Evolutionary conservation across 2,329 filamentous ascomycete genomes (phyloP).

Genomic region (Fusarium sp.): DNA sequence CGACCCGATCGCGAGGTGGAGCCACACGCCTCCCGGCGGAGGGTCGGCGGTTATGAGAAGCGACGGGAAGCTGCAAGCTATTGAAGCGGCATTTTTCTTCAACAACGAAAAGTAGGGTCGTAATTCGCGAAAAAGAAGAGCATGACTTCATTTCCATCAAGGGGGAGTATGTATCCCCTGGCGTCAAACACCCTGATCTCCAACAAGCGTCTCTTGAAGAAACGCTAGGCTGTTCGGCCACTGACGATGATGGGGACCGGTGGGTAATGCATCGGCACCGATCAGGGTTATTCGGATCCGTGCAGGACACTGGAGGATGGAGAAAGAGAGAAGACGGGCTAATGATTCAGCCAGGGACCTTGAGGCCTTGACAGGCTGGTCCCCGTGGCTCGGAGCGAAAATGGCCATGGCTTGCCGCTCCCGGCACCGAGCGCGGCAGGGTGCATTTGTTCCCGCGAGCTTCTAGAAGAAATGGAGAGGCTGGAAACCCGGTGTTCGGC

Average conservation of each 20-base stretch:
- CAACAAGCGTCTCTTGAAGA: background rate
- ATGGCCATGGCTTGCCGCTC: conserved; percentile 5
- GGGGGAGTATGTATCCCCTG: background rate
- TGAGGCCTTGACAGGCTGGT: background rate
- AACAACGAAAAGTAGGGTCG: background rate
- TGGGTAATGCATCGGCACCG: conserved; percentile 32
- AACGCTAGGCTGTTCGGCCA: background rate
- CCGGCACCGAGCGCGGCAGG: conserved; percentile 35
- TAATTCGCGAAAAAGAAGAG: conserved; percentile 5
- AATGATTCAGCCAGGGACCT: conserved; percentile 3
- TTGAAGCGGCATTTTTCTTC: conserved; percentile 1
- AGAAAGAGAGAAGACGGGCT: background rate
- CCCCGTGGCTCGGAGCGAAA: background rate
- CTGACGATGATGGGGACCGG: conserved; percentile 1
- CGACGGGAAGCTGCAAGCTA: conserved; percentile 11
- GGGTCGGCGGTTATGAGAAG: conserved; percentile 20
- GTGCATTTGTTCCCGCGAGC: conserved; percentile 24
- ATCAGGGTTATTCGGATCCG: conserved; percentile 27
- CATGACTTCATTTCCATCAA: conserved; percentile 18
- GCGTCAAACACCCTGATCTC: background rate
- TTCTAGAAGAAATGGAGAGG: conserved; percentile 35
- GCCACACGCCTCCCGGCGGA: conserved; percentile 30
- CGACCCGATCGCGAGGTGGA: conserved; percentile 27
- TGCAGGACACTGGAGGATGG: conserved; percentile 17
- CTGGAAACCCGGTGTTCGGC: conserved; percentile 26